Evolutionary conservation across 1,284 basidiomycete species (phyloP).

Genomic region (Sporisorium graminicola): DNA sequence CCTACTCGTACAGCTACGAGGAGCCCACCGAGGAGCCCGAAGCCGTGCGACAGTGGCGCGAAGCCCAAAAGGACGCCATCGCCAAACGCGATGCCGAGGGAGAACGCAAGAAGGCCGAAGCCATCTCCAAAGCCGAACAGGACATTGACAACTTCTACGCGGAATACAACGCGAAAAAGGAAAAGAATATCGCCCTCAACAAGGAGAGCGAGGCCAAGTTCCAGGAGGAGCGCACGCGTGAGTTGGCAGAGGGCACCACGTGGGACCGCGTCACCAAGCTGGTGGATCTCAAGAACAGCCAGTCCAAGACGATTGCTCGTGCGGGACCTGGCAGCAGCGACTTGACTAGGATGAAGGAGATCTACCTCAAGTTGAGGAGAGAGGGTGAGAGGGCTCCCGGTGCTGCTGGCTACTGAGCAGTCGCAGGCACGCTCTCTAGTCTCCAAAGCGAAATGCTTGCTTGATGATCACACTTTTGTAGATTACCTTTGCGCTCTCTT

Average conservation of each 20-base stretch:
- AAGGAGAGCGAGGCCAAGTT: constrained; percentile 92
- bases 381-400: constrained; percentile 67
- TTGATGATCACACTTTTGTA: constrained; percentile 3
- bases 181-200: constrained; percentile 92
- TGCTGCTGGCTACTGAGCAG: constrained; percentile 63
- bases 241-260: constrained; percentile 89
- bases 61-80: constrained; percentile 87
- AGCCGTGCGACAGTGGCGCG: constrained; percentile 79
- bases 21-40: constrained; percentile 61
- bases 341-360: constrained; percentile 84
- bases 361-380: constrained; percentile 60
- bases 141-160: constrained; percentile 97
- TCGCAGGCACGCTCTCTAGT: background rate
- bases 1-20: constrained; percentile 27
- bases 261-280: constrained; percentile 93
- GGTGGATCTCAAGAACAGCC: constrained; percentile 92
- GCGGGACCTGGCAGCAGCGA: constrained; percentile 89
- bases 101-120: constrained; percentile 84
- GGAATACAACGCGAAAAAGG: constrained; percentile 90
- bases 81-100: constrained; percentile 83
- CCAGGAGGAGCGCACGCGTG: constrained; percentile 79
- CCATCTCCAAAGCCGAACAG: constrained; percentile 87
- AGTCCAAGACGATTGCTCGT: constrained; percentile 91
- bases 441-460: no score
- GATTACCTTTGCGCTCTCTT: constrained; percentile 4